Evolutionary conservation across 495 filamentous ascomycete genomes (phyloP).

Genomic region (Daldinia bambusicola): DNA sequence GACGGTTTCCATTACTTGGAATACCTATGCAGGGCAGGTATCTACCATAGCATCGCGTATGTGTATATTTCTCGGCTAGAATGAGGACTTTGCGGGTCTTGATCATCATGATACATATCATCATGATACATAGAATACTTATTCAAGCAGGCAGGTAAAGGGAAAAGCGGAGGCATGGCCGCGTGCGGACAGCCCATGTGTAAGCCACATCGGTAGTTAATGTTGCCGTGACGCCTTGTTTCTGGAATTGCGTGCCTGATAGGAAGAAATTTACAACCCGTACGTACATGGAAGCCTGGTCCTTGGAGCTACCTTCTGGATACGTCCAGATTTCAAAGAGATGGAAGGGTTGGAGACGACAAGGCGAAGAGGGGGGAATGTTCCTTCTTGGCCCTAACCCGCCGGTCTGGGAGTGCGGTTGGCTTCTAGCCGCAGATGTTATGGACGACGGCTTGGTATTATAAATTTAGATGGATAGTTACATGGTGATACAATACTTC

Average conservation of each 20-base stretch:
- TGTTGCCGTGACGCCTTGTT: conserved; percentile 30
- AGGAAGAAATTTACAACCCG: conserved; percentile 39
- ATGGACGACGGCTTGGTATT: conserved; percentile 37
- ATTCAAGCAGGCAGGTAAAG: conserved; percentile 8
- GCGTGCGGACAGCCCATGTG: conserved; percentile 21
- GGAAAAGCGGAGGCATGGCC: conserved; percentile 24
- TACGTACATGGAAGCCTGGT: conserved; percentile 17
- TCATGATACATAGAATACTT: neutral
- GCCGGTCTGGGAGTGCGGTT: conserved; percentile 43
- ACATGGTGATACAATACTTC: conserved; percentile 24
- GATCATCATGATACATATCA: conserved; percentile 23
- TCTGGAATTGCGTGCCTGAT: conserved; percentile 35
- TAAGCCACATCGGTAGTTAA: conserved; percentile 46
- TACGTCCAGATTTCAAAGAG: conserved; percentile 27
- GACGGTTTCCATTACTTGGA: conserved; percentile 17
- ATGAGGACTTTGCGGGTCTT: conserved; percentile 37
- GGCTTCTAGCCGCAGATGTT: conserved; percentile 35
- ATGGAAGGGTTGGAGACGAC: conserved; percentile 24
- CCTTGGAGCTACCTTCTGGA: conserved; percentile 37
- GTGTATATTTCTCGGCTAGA: conserved; percentile 34
- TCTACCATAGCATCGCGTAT: neutral
- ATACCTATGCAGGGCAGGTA: conserved; percentile 22
- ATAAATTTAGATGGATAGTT: conserved; percentile 7
- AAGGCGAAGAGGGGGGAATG: conserved; percentile 36
- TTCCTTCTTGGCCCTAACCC: conserved; percentile 44